Base-by-base conservation (phyloP, 2,329 filamentous ascomycete genomes). In the Hortaea sp. region DNA sequence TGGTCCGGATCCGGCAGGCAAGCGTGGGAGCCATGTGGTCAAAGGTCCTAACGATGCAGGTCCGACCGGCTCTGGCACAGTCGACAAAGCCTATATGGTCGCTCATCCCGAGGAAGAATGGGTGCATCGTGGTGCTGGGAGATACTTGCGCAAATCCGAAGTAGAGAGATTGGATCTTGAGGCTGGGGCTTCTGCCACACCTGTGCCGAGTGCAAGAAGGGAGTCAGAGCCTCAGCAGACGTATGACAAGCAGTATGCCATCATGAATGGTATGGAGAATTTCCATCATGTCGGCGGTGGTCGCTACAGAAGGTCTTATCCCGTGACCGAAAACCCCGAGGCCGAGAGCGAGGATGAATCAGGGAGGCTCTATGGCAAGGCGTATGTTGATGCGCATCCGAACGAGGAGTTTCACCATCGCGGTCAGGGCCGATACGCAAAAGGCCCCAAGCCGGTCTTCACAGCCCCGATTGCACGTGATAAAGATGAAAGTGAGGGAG, bases 101-200 rank as follows among this genome's bases (percentile, higher is more conserved):
- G 43, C 53, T 20, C 59, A 63, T 50, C 60, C 60, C 10, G 53
- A 59, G 37, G 49, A 59, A 38, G 50, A 55, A 37, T 63, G 57
- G 56, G 50, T 60, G 27, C 60, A 62, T 48, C 57, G 59, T 35
- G 61, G 61, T 34, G 58, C 61, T 49, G 61, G 60, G 27, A 56
- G 61, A 39, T 63, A 61, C 44, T 44, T 56, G 12, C 60, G 47
- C 39, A 48, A 46, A 32, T 27, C 10, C 7, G 43, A 45, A 9
- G 46, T 39, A 38, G 29, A 5, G 20, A 5, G 44, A 5, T 7
- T 28, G 49, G 9, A 35, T 9, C 32, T 35, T 9, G 32, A 35
- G 32, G 48, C 27, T 43, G 39, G 28, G 45, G 47, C 32, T 40
- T n/a, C 41, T 10, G n/a, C 20, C 7, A 39, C 34, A 5, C 20